Conservation (phyloP, 257 asterid species). For the Nicotiana knightiana region DNA sequence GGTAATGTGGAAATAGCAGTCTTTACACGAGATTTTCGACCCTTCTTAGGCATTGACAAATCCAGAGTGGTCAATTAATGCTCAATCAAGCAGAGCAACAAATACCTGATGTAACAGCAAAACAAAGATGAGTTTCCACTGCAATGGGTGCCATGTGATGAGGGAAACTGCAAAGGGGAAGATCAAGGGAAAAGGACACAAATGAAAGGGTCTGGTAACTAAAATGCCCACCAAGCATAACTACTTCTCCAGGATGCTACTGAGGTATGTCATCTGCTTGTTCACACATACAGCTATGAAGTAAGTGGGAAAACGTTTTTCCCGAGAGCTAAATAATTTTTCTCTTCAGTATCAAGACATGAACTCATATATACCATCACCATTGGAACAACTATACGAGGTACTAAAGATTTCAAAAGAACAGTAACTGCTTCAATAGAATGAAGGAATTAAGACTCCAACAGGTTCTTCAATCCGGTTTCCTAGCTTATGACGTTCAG, state of each 20-base stretch:
- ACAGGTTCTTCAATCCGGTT: background rate
- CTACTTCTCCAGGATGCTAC: conserved; percentile 21
- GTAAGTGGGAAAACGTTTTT: background rate
- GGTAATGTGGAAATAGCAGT: background rate
- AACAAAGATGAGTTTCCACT: background rate
- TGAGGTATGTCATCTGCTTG: conserved; percentile 9
- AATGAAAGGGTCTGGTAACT: background rate
- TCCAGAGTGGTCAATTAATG: background rate
- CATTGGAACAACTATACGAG: background rate
- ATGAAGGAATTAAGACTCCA: background rate
- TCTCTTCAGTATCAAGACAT: conserved; percentile 19
- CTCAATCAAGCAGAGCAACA: background rate
- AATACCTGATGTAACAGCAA: background rate
- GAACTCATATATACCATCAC: conserved; percentile 18
- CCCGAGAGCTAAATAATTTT: background rate
- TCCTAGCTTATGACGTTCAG: background rate
- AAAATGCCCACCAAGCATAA: background rate
- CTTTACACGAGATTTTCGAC: background rate
- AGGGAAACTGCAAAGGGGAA: background rate
- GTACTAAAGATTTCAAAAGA: background rate
- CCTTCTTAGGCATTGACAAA: background rate
- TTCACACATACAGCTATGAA: conserved; percentile 6
- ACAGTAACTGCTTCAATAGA: background rate
- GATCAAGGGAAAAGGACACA: background rate
- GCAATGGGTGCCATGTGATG: background rate